Evolutionary conservation across 2,329 filamentous ascomycete species (phyloP), one percentile per base, ranked within the genome.

Genomic region (Thelonectria rubi): DNA sequence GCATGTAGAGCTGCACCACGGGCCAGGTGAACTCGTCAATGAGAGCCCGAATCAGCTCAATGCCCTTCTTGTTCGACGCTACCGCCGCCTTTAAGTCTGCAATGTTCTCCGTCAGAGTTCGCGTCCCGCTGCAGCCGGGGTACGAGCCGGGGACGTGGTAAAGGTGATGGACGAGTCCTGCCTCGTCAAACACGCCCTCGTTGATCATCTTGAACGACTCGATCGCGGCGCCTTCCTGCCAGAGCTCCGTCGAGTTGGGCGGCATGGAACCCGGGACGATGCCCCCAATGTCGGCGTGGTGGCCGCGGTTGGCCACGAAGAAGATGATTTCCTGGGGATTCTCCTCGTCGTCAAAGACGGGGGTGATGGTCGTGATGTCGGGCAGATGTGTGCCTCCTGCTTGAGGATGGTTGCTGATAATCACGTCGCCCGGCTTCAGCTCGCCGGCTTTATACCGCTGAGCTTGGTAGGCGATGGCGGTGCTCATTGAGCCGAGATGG

Each of bases 11-110:
- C 68, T 93, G 88, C 0, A 96, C 92, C 0, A 91, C 90, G 2
- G 88, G 82, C 68, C 92, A 88, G 15, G 89, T 88, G 68, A 94
- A 95, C 70, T 95, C 92, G 17, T 86, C 84, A 66, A 96, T 93
- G 2, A 95, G 80, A 0, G 85, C 83, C 51, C 85, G 85, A 66
- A 96, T 95, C 20, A 94, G 79, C 50, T 87, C 87, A 65, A 95
- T 95, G 6, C 92, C 92, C 66, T 93, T 93, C 65, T 93, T 90
- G 72, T 96, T 96, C 3, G 92, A 91, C 0, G 92, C 92, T 2
- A 95, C 89, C 70, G 94, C 91, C 0, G 93, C 93, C 75, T 94
- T 94, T 18, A 97, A 81, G 72, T 97, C 93, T 47, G 93, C 93
- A 64, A 96, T 82, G 70, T 96, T 96, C 75, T 97, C 93, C 6